phyloP scores from a whole-genome alignment of 441 rosid species.

The Isatis lusitanica region DNA sequence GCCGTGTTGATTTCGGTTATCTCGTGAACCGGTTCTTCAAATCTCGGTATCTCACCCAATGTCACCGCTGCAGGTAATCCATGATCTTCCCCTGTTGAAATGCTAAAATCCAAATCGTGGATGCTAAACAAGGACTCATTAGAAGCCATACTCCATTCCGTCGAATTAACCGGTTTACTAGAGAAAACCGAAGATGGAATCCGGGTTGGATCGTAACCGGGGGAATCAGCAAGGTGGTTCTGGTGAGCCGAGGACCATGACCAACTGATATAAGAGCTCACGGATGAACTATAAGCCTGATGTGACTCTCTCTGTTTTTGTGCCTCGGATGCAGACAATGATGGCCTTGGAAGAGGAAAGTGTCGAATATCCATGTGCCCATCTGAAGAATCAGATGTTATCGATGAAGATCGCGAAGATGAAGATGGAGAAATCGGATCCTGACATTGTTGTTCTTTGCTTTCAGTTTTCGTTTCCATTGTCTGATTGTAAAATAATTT shows the following conservation, averaged over 20 bases:
- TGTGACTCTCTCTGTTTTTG: constrained; percentile 15
- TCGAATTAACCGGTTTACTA: constrained; percentile 40
- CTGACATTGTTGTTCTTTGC: constrained; percentile 16
- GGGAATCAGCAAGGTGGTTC: constrained; percentile 5
- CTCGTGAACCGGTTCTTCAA: constrained; percentile 39
- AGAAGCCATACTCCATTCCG: constrained; percentile 86
- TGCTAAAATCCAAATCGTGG: constrained; percentile 55
- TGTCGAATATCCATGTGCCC: constrained; percentile 31
- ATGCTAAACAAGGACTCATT: constrained; percentile 89
- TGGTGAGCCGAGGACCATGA: constrained; percentile 11
- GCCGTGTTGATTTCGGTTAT: constrained; percentile 31
- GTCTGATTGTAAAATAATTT: neutral
- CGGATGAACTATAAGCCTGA: constrained; percentile 20
- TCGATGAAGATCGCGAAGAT: constrained; percentile 36
- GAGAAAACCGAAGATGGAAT: constrained; percentile 68
- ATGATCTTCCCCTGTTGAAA: constrained; percentile 54
- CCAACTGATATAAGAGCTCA: constrained; percentile 18
- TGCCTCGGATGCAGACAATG: constrained; percentile 22
- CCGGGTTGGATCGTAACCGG: constrained; percentile 58
- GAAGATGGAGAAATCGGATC: constrained; percentile 14
- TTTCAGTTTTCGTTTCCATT: constrained; percentile 27
- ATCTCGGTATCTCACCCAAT: constrained; percentile 56
- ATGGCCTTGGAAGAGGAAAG: constrained; percentile 24
- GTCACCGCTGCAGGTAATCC: constrained; percentile 39
- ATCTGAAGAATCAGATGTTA: constrained; percentile 42